Evolutionary conservation across 805 yeast species (phyloP), one percentile per base, ranked within the genome.

Genomic region (Sugiyamaella smithiae): DNA sequence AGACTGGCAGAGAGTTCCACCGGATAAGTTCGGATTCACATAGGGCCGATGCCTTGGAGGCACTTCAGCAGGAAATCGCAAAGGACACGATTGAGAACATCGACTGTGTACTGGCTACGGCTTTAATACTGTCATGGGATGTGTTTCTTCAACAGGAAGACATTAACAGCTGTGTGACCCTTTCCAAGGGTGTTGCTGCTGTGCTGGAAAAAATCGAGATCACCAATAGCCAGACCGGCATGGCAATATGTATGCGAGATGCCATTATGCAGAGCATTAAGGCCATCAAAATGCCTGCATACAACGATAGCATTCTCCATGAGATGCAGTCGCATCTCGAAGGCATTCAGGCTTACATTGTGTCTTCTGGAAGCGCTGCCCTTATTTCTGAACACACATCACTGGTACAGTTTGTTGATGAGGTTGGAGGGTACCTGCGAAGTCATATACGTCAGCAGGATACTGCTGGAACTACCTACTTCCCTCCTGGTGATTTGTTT

Each of bases 181-280:
- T 61, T 20, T 52, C 60, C 20, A 61, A 58, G 49, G 63, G 64
- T 5, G 43, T 61, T 28, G 62, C 59, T 1, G 63, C 65, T 1
- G 59, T 61, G 26, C 47, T 61, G 24, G 60, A 61, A 42, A 50
- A 50, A 28, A 48, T 53, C 12, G 55, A 54, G 12, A 43, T 47
- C 38, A 43, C 54, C 19, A 47, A 56, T 14, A 40, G 55, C 14
- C 53, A 57, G 26, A 54, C 62, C 7, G 56, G 57, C 5, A 55
- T 52, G 22, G 55, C 63, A 12, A 44, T 54, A 3, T 58, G 65
- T 43, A 59, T 60, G 62, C 47, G 55, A 7, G 59, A 57, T 26
- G 57, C 62, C n/a, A 45, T 61, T 3, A 53, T 61, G 45, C 71
- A 68, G 49, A 63, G 66, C 50, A 61, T 66, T 43, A 64, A 63